A percentile compares a stretch with the other conserved stretches of the same genome.
These are phyloP conservation scores for Fusarium virguliforme DNA, from an alignment of 2,329 filamentous ascomycete genomes.

Conservation along the genomic window DNA sequence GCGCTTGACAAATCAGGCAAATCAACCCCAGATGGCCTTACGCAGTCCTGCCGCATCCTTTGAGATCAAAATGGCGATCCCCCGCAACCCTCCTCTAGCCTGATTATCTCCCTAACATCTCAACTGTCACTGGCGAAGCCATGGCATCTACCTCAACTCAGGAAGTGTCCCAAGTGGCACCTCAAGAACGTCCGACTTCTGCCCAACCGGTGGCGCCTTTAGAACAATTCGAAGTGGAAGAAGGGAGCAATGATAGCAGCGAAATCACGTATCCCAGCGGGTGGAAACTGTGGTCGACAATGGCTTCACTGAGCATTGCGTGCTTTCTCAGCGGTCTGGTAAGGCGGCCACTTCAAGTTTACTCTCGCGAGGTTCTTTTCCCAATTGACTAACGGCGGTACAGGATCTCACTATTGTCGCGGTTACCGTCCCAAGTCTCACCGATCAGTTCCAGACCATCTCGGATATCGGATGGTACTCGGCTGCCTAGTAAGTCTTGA, in stretches of 20 bases:
- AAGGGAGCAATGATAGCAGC: background rate
- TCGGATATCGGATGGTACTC: slow-evolving; percentile 50
- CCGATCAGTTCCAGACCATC: slow-evolving; percentile 48
- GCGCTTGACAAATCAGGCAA: background rate
- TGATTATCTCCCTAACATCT: background rate
- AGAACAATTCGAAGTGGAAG: slow-evolving; percentile 24
- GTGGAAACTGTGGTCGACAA: slow-evolving; percentile 48
- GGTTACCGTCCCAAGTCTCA: slow-evolving; percentile 46
- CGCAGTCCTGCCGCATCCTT: background rate
- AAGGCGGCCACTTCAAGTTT: rapidly evolving
- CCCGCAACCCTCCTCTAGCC: background rate
- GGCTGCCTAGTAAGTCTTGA: slow-evolving; percentile 41
- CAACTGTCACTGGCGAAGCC: rapidly evolving
- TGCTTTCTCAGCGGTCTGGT: slow-evolving; percentile 48
- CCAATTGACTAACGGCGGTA: background rate
- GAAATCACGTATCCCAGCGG: slow-evolving; percentile 30
- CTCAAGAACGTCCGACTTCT: background rate
- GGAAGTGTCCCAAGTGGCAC: background rate
- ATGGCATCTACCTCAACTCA: background rate
- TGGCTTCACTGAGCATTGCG: slow-evolving; percentile 44
- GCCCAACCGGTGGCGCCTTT: background rate
- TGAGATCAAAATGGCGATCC: background rate
- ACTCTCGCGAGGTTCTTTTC: rapidly evolving
- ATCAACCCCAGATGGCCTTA: background rate
- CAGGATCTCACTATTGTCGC: slow-evolving; percentile 48